A percentile compares a stretch with the other conserved stretches of the same genome.
Conservation (phyloP, 2,329 filamentous ascomycete species). For the Sporothrix protearum region DNA sequence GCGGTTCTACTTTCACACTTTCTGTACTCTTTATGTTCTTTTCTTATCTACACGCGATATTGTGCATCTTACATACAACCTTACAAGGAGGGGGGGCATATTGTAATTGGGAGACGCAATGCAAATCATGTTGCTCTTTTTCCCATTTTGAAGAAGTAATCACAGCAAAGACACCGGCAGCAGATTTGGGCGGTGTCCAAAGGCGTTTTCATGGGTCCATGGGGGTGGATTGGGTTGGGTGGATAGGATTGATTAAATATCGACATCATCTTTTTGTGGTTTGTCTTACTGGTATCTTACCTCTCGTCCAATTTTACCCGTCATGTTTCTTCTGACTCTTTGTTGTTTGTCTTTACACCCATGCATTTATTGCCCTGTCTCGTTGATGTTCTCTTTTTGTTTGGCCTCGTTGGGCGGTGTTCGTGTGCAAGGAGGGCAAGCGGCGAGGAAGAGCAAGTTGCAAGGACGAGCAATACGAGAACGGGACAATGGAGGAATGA, state of each 20-base stretch:
- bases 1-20: neutral
- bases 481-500: neutral
- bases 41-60: neutral
- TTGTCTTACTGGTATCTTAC: neutral
- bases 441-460: neutral
- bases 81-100: neutral
- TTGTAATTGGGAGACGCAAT: neutral
- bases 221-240: neutral
- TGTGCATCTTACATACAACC: neutral
- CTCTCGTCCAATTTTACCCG: neutral
- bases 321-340: neutral
- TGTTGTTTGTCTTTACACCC: neutral
- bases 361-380: neutral
- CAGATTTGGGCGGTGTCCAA: neutral
- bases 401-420: no score
- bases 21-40: neutral
- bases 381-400: neutral
- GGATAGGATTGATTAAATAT: neutral
- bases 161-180: slow-evolving; percentile 1
- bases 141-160: neutral
- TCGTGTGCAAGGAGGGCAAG: no score
- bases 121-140: neutral
- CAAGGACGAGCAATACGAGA: neutral
- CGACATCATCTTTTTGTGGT: neutral
- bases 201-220: neutral